phyloP scores from a whole-genome alignment of 345 rosid genomes.

The Luvunga scandens region DNA sequence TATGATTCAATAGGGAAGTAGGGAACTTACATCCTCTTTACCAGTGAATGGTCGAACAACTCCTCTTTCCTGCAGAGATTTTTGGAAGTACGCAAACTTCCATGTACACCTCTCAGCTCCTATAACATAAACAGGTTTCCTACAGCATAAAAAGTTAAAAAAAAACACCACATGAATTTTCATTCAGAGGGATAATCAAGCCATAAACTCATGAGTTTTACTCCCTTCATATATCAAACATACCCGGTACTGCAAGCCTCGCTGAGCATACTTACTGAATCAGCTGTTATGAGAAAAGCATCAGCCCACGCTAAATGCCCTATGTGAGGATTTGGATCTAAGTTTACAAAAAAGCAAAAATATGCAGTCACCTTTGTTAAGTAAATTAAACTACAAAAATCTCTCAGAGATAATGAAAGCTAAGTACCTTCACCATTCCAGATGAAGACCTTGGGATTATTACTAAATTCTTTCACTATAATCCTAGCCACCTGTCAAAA shows the following conservation, averaged over 20 bases:
- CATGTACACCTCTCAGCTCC: slow-evolving; percentile 83
- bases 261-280: slow-evolving; percentile 94
- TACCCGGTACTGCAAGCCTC: slow-evolving; percentile 97
- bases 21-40: slow-evolving; percentile 69
- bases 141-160: slow-evolving; percentile 21
- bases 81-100: slow-evolving; percentile 85
- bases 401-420: background rate
- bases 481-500: slow-evolving; percentile 48
- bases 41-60: slow-evolving; percentile 72
- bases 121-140: slow-evolving; percentile 84
- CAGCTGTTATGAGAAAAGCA: slow-evolving; percentile 88
- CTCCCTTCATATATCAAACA: slow-evolving; percentile 21
- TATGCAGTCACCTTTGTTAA: slow-evolving; percentile 11
- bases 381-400: background rate
- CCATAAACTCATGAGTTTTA: background rate
- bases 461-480: slow-evolving; percentile 44
- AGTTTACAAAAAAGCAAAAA: background rate
- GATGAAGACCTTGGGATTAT: slow-evolving; percentile 64
- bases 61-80: slow-evolving; percentile 62
- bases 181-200: background rate
- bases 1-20: slow-evolving; percentile 1
- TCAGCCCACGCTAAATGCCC: slow-evolving; percentile 96
- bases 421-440: slow-evolving; percentile 78
- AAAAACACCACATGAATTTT: slow-evolving; percentile 4
- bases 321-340: slow-evolving; percentile 85